phyloP scores from a whole-genome alignment of 768 basidiomycete genomes.

The Hydnomerulius pinastri region DNA sequence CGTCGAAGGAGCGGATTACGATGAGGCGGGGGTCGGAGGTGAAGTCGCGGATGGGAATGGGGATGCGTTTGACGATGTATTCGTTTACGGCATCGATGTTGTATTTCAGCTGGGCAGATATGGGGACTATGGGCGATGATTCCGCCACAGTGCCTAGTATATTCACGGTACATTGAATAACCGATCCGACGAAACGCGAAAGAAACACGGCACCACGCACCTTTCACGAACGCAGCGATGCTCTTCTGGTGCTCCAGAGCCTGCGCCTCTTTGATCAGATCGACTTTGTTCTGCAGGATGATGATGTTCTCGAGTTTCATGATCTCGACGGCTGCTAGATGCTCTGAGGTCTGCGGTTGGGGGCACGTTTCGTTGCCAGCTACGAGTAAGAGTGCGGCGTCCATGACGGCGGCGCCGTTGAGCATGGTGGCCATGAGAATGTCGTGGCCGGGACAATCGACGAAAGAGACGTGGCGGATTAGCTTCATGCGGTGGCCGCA shows the following conservation, averaged over 20 bases:
- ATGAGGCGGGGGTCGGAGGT: slow-evolving; percentile 89
- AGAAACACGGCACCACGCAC: slow-evolving; percentile 34
- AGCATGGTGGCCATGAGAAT: slow-evolving; percentile 99
- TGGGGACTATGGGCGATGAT: slow-evolving; percentile 96
- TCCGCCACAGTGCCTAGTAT: slow-evolving; percentile 96
- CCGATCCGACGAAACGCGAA: too few species aligned
- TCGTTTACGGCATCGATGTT: slow-evolving; percentile 99
- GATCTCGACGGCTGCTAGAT: slow-evolving; percentile 98
- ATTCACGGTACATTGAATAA: too few species aligned
- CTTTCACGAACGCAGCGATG: slow-evolving; percentile 94
- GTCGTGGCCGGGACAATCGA: slow-evolving; percentile 97
- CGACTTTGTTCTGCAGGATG: slow-evolving; percentile 98
- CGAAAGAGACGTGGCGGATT: slow-evolving; percentile 96
- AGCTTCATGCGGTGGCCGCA: slow-evolving; percentile 91
- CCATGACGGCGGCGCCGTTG: slow-evolving; percentile 99
- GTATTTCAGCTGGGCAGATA: slow-evolving; percentile 98
- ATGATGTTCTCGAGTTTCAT: slow-evolving; percentile 99
- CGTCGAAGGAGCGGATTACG: slow-evolving; percentile 98
- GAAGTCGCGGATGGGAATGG: slow-evolving; percentile 93
- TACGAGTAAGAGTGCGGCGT: slow-evolving; percentile 92
- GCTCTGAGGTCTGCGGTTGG: slow-evolving; percentile 98
- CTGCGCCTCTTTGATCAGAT: slow-evolving; percentile 93
- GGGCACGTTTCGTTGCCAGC: slow-evolving; percentile 99
- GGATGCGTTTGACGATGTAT: slow-evolving; percentile 96
- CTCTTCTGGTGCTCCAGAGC: slow-evolving; percentile 96